phyloP scores from a whole-genome alignment of 2,329 filamentous ascomycete genomes.

The Amesomyces nigricolor region DNA sequence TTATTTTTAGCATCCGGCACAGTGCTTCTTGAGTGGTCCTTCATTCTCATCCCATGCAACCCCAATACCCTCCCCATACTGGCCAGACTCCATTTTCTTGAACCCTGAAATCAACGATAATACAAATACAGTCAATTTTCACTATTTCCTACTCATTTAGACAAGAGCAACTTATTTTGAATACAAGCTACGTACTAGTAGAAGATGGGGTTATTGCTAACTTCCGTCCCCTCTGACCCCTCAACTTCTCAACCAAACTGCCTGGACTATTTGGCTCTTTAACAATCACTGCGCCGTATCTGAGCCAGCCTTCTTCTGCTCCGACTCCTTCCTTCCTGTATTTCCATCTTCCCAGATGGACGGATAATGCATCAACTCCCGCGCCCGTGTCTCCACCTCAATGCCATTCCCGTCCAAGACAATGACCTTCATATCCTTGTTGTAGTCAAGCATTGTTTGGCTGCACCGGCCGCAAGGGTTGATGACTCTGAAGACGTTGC shows the following conservation, averaged over 20 bases:
- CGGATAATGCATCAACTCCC: slow-evolving; percentile 4
- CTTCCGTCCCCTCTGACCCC: no score
- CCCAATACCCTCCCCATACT: no score
- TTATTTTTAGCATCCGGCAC: not conserved
- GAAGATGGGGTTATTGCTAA: no score
- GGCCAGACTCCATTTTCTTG: no score
- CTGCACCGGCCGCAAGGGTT: slow-evolving; percentile 16
- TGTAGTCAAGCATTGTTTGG: slow-evolving; percentile 14
- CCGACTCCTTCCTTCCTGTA: slow-evolving; percentile 4
- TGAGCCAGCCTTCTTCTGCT: not conserved
- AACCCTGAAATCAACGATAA: no score
- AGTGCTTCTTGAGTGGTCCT: no score
- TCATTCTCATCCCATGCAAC: no score
- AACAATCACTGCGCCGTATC: not conserved
- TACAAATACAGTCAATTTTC: no score
- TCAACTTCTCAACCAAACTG: no score
- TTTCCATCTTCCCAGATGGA: slow-evolving; percentile 11
- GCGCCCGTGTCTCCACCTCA: not conserved
- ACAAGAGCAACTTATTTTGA: no score
- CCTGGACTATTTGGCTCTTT: not conserved
- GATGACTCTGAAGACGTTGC: slow-evolving; percentile 1
- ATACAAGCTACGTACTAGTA: no score
- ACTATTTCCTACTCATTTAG: no score
- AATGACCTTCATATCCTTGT: slow-evolving; percentile 10
- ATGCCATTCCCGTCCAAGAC: not conserved